Base-by-base conservation (phyloP, 305 asterid species). In the Fraxinus nigra region DNA sequence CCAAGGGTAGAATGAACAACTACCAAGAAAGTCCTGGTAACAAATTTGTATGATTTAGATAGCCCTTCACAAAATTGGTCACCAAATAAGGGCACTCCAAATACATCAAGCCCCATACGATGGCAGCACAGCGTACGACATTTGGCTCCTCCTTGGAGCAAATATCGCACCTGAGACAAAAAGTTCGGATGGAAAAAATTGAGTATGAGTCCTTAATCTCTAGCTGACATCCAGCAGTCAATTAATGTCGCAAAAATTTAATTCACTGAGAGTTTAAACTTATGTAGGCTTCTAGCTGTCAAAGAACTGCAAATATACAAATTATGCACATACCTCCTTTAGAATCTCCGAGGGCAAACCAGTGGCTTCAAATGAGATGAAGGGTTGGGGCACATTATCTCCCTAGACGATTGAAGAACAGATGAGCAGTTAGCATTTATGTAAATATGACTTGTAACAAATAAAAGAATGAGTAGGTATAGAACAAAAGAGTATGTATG, bases 121-220 rank as follows among this genome's bases (percentile, higher is more conserved):
- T 87, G 91, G 88, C 72, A 14, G 86, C 97, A 95, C 97, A 94
- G 95, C 81, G 97, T 94, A 96, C 99, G 98, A 96, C 98, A 94
- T 93, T 94, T 91, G 85, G 89, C 98, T 94, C 98, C 98, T 89
- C 90, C 97, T 82, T 67, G 98, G 98, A 94, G 99, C 99, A 91
- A 96, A 94, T 92, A 94, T 94, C 99, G 98, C 97, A 93, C 95
- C 98, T 93, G 97, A 90, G 95, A 90, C 93, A 92, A 87, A 90
- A 91, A 87, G 89, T 84, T 85, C 85, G 90, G 87, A 89, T 13
- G 88, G 89, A 85, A 90, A 84, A 82, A 87, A 70, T 72, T 76
- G 85, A 70, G 85, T 78, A 84, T 85, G 88, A 87, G 91, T 86
- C 88, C 88, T 86, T 82, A 90, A 78, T 86, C 90, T 85, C 92